Conservation (phyloP, 2,329 filamentous ascomycete genomes). For the Cladophialophora psammophila region DNA sequence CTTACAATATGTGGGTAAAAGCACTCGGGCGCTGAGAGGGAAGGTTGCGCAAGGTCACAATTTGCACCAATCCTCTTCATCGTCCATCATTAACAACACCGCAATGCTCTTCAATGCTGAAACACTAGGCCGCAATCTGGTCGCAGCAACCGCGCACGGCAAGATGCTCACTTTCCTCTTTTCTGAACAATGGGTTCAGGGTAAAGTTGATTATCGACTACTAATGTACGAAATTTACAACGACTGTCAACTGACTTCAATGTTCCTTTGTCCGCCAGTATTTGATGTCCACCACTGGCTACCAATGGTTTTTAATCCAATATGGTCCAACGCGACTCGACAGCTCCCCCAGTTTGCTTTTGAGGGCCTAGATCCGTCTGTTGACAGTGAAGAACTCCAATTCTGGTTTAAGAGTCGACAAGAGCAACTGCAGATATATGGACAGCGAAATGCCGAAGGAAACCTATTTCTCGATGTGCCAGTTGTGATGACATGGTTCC, state of each 20-base stretch:
- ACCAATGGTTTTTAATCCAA: slow-evolving; percentile 16
- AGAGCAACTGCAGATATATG: slow-evolving; percentile 14
- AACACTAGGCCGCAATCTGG: slow-evolving; percentile 12
- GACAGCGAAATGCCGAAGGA: not conserved
- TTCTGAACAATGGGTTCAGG: slow-evolving; percentile 10
- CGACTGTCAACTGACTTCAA: slow-evolving; percentile 24
- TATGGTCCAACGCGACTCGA: slow-evolving; percentile 7
- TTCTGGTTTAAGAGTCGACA: slow-evolving; percentile 12
- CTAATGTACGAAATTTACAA: slow-evolving; percentile 25
- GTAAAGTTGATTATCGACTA: slow-evolving; percentile 20
- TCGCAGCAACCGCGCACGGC: slow-evolving; percentile 16
- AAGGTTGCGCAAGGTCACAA: slow-evolving; percentile 6
- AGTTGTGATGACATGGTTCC: slow-evolving; percentile 18
- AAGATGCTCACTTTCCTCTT: slow-evolving; percentile 19
- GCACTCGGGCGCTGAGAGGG: slow-evolving; percentile 6
- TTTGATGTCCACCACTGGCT: slow-evolving; percentile 25
- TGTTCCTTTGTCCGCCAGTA: slow-evolving; percentile 20
- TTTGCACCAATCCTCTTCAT: not conserved
- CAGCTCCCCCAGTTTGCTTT: slow-evolving; percentile 9
- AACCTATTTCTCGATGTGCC: slow-evolving; percentile 9
- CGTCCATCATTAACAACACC: slow-evolving; percentile 10
- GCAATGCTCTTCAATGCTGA: slow-evolving; percentile 14
- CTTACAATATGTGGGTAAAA: slow-evolving; percentile 3
- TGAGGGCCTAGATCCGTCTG: slow-evolving; percentile 6
- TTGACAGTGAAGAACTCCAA: slow-evolving; percentile 18